phyloP scores from a whole-genome alignment of 2,329 filamentous ascomycete genomes.

The Diaporthe ampelina region DNA sequence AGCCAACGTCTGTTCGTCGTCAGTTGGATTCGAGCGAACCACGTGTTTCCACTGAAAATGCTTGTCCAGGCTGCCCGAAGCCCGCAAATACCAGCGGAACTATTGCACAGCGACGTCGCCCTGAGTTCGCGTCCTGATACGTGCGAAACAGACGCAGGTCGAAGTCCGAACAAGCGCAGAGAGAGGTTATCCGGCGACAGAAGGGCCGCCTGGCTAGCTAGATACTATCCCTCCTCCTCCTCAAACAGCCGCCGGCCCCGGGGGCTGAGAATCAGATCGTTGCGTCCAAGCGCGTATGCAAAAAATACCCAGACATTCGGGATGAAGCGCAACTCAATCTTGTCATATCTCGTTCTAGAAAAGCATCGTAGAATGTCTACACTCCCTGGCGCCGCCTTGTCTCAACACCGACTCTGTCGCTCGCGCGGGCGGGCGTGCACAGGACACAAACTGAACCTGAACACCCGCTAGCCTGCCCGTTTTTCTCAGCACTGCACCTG shows the following conservation, averaged over 20 bases:
- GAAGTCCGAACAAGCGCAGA: background rate
- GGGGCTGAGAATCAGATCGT: slow-evolving; percentile 11
- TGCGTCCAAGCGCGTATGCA: slow-evolving; percentile 26
- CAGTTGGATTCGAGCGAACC: slow-evolving; percentile 4
- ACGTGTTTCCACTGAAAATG: background rate
- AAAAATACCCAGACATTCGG: slow-evolving; percentile 13
- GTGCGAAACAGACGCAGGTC: slow-evolving; percentile 13
- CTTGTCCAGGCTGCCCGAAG: background rate
- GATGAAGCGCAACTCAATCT: slow-evolving; percentile 32
- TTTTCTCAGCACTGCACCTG: slow-evolving; percentile 16
- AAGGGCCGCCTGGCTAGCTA: background rate
- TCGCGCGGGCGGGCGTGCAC: slow-evolving; percentile 9
- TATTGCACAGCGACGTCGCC: background rate
- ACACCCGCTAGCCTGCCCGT: slow-evolving; percentile 25
- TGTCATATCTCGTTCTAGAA: slow-evolving; percentile 29
- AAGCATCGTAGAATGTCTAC: slow-evolving; percentile 20
- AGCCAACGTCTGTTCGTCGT: slow-evolving; percentile 22
- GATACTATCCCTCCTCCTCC: slow-evolving; percentile 1
- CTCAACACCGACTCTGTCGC: background rate
- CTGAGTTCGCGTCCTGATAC: slow-evolving; percentile 8
- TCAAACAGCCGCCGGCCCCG: slow-evolving; percentile 29
- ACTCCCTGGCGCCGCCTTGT: background rate
- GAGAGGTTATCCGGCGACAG: background rate
- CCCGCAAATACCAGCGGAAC: background rate
- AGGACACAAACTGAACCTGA: slow-evolving; percentile 3